These are phyloP conservation scores for Talaromyces stipitatus DNA, from an alignment of 495 filamentous ascomycete genomes.

Conservation along the genomic window DNA sequence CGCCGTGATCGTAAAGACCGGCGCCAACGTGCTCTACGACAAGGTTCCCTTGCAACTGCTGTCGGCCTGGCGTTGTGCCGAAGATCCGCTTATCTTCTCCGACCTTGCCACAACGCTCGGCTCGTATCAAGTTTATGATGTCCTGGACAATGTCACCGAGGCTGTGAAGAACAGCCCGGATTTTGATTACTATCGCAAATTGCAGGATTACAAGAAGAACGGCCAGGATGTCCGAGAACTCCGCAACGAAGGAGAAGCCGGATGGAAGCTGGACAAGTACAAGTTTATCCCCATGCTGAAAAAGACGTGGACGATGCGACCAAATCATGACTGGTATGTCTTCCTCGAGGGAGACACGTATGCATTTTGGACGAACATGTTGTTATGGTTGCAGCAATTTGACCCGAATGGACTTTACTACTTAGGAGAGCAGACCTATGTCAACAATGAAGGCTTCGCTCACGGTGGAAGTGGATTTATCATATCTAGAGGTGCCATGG, in stretches of 20 bases:
- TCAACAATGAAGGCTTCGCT: slow-evolving; percentile 36
- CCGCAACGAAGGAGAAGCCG: slow-evolving; percentile 15
- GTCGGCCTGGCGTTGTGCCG: slow-evolving; percentile 40
- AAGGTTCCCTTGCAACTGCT: slow-evolving; percentile 48
- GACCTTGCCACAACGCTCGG: slow-evolving; percentile 45
- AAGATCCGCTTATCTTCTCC: slow-evolving; percentile 51
- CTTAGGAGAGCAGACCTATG: slow-evolving; percentile 40
- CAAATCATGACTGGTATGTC: slow-evolving; percentile 49
- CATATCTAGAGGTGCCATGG: slow-evolving; percentile 39
- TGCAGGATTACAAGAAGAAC: slow-evolving; percentile 34
- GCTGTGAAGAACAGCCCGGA: slow-evolving; percentile 27
- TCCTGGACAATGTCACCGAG: slow-evolving; percentile 37
- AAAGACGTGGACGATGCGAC: slow-evolving; percentile 43
- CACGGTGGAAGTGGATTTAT: slow-evolving; percentile 46
- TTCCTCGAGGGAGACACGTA: slow-evolving; percentile 57
- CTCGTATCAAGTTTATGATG: slow-evolving; percentile 43
- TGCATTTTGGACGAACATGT: slow-evolving; percentile 49
- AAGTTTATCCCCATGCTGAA: slow-evolving; percentile 55
- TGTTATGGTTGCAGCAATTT: slow-evolving; percentile 42
- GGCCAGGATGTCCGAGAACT: slow-evolving; percentile 24
- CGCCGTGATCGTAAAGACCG: slow-evolving; percentile 43
- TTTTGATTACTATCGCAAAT: slow-evolving; percentile 46
- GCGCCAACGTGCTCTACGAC: slow-evolving; percentile 44
- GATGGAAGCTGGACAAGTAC: slow-evolving; percentile 53
- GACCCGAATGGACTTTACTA: slow-evolving; percentile 40